Evolutionary conservation across 2,329 filamentous ascomycete genomes (phyloP).

Genomic region (Ustulina deusta): DNA sequence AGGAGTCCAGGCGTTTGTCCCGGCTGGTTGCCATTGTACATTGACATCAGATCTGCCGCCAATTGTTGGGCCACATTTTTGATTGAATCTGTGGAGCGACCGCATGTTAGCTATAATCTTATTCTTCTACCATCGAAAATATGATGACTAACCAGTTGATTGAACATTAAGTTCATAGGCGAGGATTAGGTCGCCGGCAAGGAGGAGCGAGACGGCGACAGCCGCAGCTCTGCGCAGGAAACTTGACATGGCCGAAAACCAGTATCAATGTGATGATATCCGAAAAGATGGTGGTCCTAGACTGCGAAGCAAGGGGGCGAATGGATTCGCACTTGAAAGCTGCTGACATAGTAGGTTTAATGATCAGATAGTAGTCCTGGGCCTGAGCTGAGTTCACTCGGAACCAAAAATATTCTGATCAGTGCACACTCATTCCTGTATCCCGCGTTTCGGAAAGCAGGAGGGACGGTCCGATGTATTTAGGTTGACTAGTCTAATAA

Average conservation of each 20-base stretch:
- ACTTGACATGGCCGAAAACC: slow-evolving; percentile 40
- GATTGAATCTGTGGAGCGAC: slow-evolving; percentile 60
- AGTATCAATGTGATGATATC: slow-evolving; percentile 1
- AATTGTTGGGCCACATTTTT: slow-evolving; percentile 62
- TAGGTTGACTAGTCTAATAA: background rate
- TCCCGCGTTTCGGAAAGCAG: background rate
- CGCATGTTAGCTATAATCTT: slow-evolving; percentile 24
- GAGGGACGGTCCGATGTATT: slow-evolving; percentile 23
- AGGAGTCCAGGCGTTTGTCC: slow-evolving; percentile 65
- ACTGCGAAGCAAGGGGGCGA: background rate
- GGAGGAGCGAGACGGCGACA: slow-evolving; percentile 35
- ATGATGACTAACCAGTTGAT: slow-evolving; percentile 44
- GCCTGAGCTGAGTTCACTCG: slow-evolving; percentile 2
- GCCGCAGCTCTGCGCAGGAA: slow-evolving; percentile 40
- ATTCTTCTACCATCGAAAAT: background rate
- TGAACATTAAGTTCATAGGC: slow-evolving; percentile 48
- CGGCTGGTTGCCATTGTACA: slow-evolving; percentile 62
- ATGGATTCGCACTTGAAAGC: background rate
- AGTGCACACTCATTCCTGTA: background rate
- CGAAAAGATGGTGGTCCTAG: background rate
- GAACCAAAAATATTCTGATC: background rate
- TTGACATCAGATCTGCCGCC: slow-evolving; percentile 63
- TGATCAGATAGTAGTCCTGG: background rate
- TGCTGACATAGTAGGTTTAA: slow-evolving; percentile 6
- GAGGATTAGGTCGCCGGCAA: slow-evolving; percentile 15